These are phyloP conservation scores for Penicillium coprophilum DNA, from an alignment of 495 filamentous ascomycete genomes.

Conservation along the genomic window DNA sequence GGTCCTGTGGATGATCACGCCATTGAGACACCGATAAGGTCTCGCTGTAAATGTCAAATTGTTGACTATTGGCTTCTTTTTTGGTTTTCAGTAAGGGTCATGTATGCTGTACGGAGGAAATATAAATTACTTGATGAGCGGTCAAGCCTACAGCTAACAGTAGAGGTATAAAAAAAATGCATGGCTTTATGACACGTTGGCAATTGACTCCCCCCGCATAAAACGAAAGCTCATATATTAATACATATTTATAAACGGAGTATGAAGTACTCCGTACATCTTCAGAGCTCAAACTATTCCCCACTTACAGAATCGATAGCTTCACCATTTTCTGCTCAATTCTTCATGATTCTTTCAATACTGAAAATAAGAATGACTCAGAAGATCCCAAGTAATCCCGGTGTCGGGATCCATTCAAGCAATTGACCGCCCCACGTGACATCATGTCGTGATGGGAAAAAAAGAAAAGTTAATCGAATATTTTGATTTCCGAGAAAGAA, in stretches of 20 bases:
- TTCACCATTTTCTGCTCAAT: not conserved
- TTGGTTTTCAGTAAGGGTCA: not conserved
- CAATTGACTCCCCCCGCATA: conserved; percentile 5
- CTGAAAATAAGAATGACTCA: not conserved
- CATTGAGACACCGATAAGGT: conserved; percentile 9
- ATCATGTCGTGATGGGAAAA: not conserved
- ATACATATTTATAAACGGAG: no score
- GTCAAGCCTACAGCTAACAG: not conserved
- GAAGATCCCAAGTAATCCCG: not conserved
- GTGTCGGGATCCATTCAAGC: conserved; percentile 10
- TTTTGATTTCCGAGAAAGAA: not conserved
- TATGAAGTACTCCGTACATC: no score
- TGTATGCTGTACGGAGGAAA: not conserved
- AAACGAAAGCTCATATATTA: no score
- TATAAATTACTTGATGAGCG: conserved; percentile 1
- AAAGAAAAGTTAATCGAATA: conserved; percentile 3
- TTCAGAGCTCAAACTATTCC: no score
- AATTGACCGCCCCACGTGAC: conserved; percentile 13
- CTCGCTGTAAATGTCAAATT: no score
- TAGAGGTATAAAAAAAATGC: not conserved
- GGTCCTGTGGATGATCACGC: conserved; percentile 10
- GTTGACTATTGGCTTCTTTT: no score
- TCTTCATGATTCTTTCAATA: not conserved
- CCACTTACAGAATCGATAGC: no score
- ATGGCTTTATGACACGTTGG: conserved; percentile 1